Base-by-base conservation (phyloP, 2,329 filamentous ascomycete species). In the Metarhizium anisopliae region DNA sequence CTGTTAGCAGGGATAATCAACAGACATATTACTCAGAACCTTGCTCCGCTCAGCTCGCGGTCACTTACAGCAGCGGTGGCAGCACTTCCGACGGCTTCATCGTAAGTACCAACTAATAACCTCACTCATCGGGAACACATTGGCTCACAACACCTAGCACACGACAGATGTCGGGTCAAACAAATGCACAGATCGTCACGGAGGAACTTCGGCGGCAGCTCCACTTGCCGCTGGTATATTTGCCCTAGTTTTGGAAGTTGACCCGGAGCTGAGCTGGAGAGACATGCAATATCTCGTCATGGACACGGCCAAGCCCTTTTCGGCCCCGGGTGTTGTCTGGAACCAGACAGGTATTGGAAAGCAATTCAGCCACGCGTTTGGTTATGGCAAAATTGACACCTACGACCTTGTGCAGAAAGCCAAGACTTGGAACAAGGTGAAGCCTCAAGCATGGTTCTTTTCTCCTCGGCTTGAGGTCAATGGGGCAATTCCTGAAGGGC, bases 1-100 rank as follows among this genome's bases (percentile, higher is more conserved):
- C 93, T 38, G 87, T 99, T 59, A 92, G 96, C 68, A 81, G 90
- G 57, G 84, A 87, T 62, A 92, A 93, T 43, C 72, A 82, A n/a
- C 93, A 97, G 67, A 92, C 94, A 0, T 94, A 93, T 70, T 99
- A 99, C 71, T 96, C 93, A 0, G 94, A 99, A 71, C 87, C 90
- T 59, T 99, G 94, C 74, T 96, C 93, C 3, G 94, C 94, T 25
- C 90, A 96, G 68, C 77, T 99, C 50, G 92, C 96, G 2, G 94
- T 99, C 10, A 95, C 94, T 0, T 99, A 97, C 71, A 96, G 92
- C 67, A 96, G 91, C 71, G 94, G 94, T 56, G 85, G 84, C 61
- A 84, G 84, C 51, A 91, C 32, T 35, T 7, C 32, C 32, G 32
- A 35, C 32, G 32, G 96, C 72, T 83, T 89, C 13, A 99, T 99